Conservation (phyloP, 768 basidiomycete species). For the Trametes coccinea region DNA sequence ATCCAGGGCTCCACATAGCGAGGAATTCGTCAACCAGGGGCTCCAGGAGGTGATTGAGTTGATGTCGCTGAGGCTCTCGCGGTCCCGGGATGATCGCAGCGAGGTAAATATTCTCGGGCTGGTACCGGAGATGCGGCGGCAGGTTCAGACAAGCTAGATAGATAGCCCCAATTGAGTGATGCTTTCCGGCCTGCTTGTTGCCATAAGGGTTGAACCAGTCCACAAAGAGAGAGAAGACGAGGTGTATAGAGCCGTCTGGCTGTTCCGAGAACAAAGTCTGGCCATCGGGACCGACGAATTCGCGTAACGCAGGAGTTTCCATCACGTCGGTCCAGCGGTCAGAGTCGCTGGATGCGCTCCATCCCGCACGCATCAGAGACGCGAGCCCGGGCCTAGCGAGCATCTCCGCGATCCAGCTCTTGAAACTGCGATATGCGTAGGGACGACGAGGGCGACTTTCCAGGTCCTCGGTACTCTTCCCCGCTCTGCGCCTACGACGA, state of each 20-base stretch:
- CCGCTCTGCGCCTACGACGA: too few species aligned
- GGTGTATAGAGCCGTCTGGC: slow-evolving; percentile 4
- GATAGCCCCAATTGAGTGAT: slow-evolving; percentile 20
- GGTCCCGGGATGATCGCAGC: slow-evolving; percentile 46
- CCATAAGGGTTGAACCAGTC: slow-evolving; percentile 25
- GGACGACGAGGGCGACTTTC: not conserved
- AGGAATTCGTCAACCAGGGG: slow-evolving; percentile 42
- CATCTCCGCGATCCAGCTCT: slow-evolving; percentile 18
- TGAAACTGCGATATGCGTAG: slow-evolving; percentile 9
- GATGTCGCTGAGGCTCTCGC: slow-evolving; percentile 32
- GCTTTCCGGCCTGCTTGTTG: slow-evolving; percentile 12
- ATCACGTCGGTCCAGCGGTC: slow-evolving; percentile 13
- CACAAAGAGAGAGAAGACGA: slow-evolving; percentile 18
- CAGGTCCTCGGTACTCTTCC: not conserved
- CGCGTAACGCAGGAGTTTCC: slow-evolving; percentile 5
- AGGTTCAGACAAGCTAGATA: slow-evolving; percentile 31
- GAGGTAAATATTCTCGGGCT: slow-evolving; percentile 40
- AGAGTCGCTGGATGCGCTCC: not conserved
- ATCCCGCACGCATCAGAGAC: not conserved
- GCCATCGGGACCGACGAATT: slow-evolving; percentile 19
- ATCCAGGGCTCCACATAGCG: slow-evolving; percentile 35
- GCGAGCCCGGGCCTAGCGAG: slow-evolving; percentile 18
- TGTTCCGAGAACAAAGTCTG: not conserved
- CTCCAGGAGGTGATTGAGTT: slow-evolving; percentile 40
- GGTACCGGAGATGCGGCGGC: slow-evolving; percentile 24